Evolutionary conservation across 441 rosid genomes (phyloP), one percentile per base, ranked within the genome.

Genomic region (Metrosideros polymorpha): DNA sequence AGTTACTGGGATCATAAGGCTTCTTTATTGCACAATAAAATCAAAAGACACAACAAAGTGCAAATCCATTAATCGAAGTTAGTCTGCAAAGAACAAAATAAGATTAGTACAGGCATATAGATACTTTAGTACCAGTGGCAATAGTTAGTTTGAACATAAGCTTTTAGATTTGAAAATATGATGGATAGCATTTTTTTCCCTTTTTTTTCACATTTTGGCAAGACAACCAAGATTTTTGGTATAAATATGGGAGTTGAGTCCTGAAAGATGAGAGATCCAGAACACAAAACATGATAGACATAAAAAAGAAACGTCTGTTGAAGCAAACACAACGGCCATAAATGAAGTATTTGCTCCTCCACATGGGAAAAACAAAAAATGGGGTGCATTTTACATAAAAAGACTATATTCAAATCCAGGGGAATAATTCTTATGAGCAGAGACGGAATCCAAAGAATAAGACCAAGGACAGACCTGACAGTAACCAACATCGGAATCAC

Each of bases 401-500:
- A 22, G n/a, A 22, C 79, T 32, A 51, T 10, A 50, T 82, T 82
- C 59, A 30, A 83, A 83, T 83, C 27, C 84, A 83, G 10, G 29
- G 45, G 7, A 14, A 51, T 39, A 18, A 30, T 57, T n/a, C 25
- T 82, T 18, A 82, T 35, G 39, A 47, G 82, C 84, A 30, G 49
- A 86, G 39, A 29, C 2, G 52, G 75, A 82, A 24, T 63, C n/a
- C 30, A 84, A 54, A 13, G 32, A 56, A 84, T 50, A 54, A 32
- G 29, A 86, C 53, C n/a, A 12, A 30, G 54, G 83, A 86, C 92
- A 56, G 88, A 98, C 99, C 98, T 98, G 99, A 90, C 99, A 96
- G 85, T 98, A 98, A 79, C 99, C 99, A 88, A 98, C 99, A 92
- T 98, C 99, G 86, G 99, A 98, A 90, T 98, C 99, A 25, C 99